Base-by-base conservation (phyloP, 176 grass and related monocot species). In the Microstegium vimineum region DNA sequence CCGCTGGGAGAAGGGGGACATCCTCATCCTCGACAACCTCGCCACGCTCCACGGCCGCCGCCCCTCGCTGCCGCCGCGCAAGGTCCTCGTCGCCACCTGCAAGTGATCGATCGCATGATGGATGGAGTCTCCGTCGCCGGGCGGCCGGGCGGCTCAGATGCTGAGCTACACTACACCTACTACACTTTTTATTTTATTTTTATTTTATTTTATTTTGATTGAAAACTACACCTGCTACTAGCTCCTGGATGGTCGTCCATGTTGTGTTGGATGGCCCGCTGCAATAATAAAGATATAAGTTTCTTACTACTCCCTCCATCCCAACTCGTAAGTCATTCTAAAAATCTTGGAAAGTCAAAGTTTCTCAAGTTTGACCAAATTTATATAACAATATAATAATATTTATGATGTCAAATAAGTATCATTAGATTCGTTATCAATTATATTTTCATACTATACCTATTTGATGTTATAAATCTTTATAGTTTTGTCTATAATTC, bases 1-100 rank as follows among this genome's bases (percentile, higher is more conserved):
- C 81, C 56, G n/a, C 34, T 94, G 92, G 86, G 83, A 91, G 89
- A 87, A 89, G 77, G 89, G 92, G 0, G 89, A 94, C 72, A 75
- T 91, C 25, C 86, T 94, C 27, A 91, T 91, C 76, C 73, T 94
- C 35, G 89, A 91, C 66, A 91, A 91, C 73, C 73, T 91, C 41
- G 83, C 92, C 60, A 81, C 73, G 14, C 89, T 94, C 27, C 92
- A 94, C 23, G 86, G 86, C 4, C 77, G 89, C 23, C 81, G 89
- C 25, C 89, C 92, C 0, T 94, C 92, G 30, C 56, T 79, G 76
- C 35, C 92, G 38, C 89, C 92, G 1, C 84, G 89, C 68, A 91
- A 47, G 84, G 86, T 94, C 33, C 92, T 91, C 41, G 89, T 94
- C 23, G 92, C 92, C 60, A 94, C 86, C 38, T 94, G 92, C 89